Evolutionary conservation across 2,329 filamentous ascomycete genomes (phyloP).

Genomic region (Cercospora sp.): DNA sequence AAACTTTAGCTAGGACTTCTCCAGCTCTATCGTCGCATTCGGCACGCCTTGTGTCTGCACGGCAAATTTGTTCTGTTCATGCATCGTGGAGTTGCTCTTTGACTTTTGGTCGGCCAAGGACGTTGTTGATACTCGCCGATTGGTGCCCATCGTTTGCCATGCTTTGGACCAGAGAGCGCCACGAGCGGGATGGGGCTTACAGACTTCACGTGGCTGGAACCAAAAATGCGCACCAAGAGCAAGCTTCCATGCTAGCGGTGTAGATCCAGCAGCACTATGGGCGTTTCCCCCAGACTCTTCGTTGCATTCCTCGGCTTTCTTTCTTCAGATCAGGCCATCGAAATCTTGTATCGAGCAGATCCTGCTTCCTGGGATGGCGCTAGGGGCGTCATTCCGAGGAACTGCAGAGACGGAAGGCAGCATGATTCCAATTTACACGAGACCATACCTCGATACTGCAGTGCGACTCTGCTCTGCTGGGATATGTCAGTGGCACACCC

Average conservation of each 20-base stretch:
- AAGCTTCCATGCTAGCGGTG: background rate
- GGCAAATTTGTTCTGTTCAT: background rate
- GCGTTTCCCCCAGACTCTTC: too few relatives aligned
- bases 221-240: background rate
- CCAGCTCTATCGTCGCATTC: background rate
- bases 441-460: too few relatives aligned
- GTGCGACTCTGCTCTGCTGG: too few relatives aligned
- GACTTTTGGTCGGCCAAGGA: background rate
- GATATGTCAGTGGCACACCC: too few relatives aligned
- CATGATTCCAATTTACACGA: too few relatives aligned
- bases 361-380: background rate
- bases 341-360: background rate
- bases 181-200: background rate
- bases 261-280: background rate
- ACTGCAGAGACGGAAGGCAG: background rate
- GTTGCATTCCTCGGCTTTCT: background rate
- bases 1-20: background rate
- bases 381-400: background rate
- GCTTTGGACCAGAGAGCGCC: background rate
- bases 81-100: background rate
- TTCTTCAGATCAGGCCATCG: background rate
- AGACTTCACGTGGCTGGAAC: slow-evolving; percentile 1
- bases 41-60: background rate
- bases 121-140: background rate
- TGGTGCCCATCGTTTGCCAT: background rate